Conservation (phyloP, 805 yeast genomes). For the Blastobotrys robertii region DNA sequence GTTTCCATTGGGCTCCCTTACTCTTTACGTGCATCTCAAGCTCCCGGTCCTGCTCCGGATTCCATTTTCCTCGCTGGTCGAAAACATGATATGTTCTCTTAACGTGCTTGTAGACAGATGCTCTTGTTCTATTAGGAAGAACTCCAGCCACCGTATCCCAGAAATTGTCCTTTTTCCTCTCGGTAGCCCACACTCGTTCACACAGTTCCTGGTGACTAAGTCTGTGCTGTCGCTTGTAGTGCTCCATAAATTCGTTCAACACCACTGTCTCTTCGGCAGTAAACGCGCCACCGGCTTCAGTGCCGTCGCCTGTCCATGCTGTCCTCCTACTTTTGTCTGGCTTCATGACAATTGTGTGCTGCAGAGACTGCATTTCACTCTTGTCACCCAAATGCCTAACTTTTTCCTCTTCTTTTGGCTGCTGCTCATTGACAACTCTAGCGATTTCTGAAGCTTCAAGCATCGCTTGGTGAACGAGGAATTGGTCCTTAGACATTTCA, state of each 20-base stretch:
- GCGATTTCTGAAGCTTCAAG: conserved; percentile 15
- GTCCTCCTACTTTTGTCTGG: neutral
- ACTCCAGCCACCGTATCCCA: conserved; percentile 80
- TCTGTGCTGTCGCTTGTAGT: conserved; percentile 55
- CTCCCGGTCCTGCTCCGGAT: conserved; percentile 63
- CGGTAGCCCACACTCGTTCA: conserved; percentile 79
- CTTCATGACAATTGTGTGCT: neutral
- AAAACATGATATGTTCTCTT: conserved; percentile 83
- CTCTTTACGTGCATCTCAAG: conserved; percentile 54
- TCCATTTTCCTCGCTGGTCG: conserved; percentile 86
- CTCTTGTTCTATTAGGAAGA: conserved; percentile 75
- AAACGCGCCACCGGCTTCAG: conserved; percentile 35
- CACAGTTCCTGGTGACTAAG: conserved; percentile 63
- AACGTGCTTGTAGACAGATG: conserved; percentile 87
- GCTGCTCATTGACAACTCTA: conserved; percentile 2
- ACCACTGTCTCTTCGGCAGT: conserved; percentile 57
- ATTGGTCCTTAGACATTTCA: conserved; percentile 2
- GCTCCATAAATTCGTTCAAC: conserved; percentile 60
- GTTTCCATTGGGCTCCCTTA: conserved; percentile 80
- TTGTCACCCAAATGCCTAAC: conserved; percentile 2
- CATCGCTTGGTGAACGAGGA: conserved; percentile 13
- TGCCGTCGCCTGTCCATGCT: conserved; percentile 22
- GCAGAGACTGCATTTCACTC: neutral
- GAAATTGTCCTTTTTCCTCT: conserved; percentile 75
- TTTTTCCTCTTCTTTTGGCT: conserved; percentile 1